phyloP scores from a whole-genome alignment of 163 green algal genomes.

The Chlamydomonas reinhardtii region DNA sequence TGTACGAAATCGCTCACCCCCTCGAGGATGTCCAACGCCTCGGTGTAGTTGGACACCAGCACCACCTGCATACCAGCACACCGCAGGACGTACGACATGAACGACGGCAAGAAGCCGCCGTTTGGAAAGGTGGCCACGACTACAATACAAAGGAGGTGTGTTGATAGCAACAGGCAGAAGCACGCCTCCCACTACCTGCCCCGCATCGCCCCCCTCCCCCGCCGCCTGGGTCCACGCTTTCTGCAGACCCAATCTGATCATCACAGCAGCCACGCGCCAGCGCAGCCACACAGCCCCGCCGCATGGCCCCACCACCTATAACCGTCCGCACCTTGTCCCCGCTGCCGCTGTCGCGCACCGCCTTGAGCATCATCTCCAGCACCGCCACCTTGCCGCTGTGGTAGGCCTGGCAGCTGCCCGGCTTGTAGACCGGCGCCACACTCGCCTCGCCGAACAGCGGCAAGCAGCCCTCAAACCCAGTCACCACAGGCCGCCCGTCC shows the following conservation, averaged over 20 bases:
- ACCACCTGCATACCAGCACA: slow-evolving; percentile 50
- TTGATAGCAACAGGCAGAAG: no score
- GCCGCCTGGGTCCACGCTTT: no score
- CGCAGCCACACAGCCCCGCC: no score
- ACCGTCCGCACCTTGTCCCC: slow-evolving; percentile 62
- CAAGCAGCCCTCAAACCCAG: slow-evolving; percentile 67
- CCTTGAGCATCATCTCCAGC: slow-evolving; percentile 67
- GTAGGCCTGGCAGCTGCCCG: slow-evolving; percentile 53
- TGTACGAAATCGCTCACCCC: slow-evolving; percentile 16
- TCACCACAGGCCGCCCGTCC: slow-evolving; percentile 55
- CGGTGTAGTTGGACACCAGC: slow-evolving; percentile 71
- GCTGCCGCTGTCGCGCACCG: slow-evolving; percentile 50
- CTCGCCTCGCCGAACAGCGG: slow-evolving; percentile 47
- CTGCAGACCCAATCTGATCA: no score
- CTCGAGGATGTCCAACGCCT: slow-evolving; percentile 62
- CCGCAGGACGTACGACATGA: no score
- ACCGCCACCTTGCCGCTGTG: slow-evolving; percentile 61
- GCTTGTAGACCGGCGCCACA: slow-evolving; percentile 61
- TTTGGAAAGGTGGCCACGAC: no score
- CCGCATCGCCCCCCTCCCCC: no score
- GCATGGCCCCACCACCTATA: no score
- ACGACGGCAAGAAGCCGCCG: no score
- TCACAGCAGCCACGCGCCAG: no score
- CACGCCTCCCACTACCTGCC: no score
- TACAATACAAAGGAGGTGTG: no score